Evolutionary conservation across 441 rosid genomes (phyloP).

Genomic region (Syzygium malaccense): DNA sequence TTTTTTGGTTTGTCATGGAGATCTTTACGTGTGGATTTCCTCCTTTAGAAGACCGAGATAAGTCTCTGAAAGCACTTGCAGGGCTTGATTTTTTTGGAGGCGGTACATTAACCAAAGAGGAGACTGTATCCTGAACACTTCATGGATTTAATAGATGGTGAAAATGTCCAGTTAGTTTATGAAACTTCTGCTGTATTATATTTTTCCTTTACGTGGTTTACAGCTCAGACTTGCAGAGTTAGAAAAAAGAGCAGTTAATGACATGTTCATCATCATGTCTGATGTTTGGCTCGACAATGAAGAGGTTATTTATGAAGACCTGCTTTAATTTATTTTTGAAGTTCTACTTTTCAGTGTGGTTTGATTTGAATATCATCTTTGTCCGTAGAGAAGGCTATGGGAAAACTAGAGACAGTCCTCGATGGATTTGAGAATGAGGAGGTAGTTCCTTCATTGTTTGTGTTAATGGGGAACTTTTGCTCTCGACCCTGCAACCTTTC

Average conservation of each 20-base stretch:
- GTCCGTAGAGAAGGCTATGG: slow-evolving; percentile 62
- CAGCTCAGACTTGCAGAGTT: slow-evolving; percentile 61
- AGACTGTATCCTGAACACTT: slow-evolving; percentile 49
- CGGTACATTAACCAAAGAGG: slow-evolving; percentile 65
- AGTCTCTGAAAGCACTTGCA: slow-evolving; percentile 53
- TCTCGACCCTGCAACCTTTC: slow-evolving; percentile 78
- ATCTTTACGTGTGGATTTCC: slow-evolving; percentile 93
- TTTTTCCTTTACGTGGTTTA: slow-evolving; percentile 28
- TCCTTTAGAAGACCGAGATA: slow-evolving; percentile 78
- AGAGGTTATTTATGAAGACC: slow-evolving; percentile 43
- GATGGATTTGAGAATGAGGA: slow-evolving; percentile 71
- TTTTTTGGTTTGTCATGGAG: slow-evolving; percentile 22
- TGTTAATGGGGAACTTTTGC: slow-evolving; percentile 90
- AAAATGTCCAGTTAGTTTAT: background rate
- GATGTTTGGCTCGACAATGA: slow-evolving; percentile 89
- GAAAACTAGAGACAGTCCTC: slow-evolving; percentile 69
- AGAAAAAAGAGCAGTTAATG: slow-evolving; percentile 63
- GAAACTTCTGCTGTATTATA: background rate
- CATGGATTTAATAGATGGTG: background rate
- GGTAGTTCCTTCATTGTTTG: slow-evolving; percentile 86
- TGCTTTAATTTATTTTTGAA: background rate
- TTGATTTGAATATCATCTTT: slow-evolving; percentile 29
- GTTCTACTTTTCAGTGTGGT: slow-evolving; percentile 3
- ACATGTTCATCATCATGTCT: slow-evolving; percentile 83
- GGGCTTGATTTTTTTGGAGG: slow-evolving; percentile 86